Conservation (phyloP, 805 yeast genomes). For the Teunomyces funiuensis region DNA sequence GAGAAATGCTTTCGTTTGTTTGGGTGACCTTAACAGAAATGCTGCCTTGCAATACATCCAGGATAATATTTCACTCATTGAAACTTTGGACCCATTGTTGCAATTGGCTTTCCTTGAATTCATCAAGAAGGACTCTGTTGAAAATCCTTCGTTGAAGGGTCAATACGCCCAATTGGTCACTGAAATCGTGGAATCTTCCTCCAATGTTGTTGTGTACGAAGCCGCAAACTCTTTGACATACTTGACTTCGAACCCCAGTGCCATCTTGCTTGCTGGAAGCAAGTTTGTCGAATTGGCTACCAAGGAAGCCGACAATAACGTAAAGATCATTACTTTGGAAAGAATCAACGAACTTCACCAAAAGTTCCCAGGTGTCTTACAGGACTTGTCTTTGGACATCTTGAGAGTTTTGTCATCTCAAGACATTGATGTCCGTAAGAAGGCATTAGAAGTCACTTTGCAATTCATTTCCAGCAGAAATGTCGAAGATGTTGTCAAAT, state of each 20-base stretch:
- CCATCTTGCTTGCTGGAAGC: conserved; percentile 75
- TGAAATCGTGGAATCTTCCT: conserved; percentile 69
- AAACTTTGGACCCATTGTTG: conserved; percentile 72
- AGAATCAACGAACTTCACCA: conserved; percentile 75
- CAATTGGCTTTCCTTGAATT: conserved; percentile 91
- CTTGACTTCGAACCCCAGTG: conserved; percentile 60
- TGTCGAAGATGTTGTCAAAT: conserved; percentile 89
- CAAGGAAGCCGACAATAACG: conserved; percentile 92
- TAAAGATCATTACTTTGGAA: conserved; percentile 87
- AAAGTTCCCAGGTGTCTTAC: conserved; percentile 77
- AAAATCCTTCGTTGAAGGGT: conserved; percentile 60
- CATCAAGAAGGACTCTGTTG: conserved; percentile 75
- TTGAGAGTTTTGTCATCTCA: conserved; percentile 83
- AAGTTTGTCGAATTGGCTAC: conserved; percentile 86
- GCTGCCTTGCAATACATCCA: conserved; percentile 82
- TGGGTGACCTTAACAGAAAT: conserved; percentile 79
- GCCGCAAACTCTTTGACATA: conserved; percentile 79
- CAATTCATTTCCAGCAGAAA: conserved; percentile 80
- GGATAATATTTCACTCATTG: conserved; percentile 59
- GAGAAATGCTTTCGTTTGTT: conserved; percentile 90
- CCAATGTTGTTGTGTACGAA: conserved; percentile 80
- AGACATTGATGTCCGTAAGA: conserved; percentile 86
- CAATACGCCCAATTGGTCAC: conserved; percentile 72
- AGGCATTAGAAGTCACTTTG: conserved; percentile 83
- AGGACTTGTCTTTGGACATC: conserved; percentile 81